A percentile compares a stretch with the other conserved stretches of the same genome.
phyloP scores from a whole-genome alignment of 768 basidiomycete species.

The Cubamyces sp. region DNA sequence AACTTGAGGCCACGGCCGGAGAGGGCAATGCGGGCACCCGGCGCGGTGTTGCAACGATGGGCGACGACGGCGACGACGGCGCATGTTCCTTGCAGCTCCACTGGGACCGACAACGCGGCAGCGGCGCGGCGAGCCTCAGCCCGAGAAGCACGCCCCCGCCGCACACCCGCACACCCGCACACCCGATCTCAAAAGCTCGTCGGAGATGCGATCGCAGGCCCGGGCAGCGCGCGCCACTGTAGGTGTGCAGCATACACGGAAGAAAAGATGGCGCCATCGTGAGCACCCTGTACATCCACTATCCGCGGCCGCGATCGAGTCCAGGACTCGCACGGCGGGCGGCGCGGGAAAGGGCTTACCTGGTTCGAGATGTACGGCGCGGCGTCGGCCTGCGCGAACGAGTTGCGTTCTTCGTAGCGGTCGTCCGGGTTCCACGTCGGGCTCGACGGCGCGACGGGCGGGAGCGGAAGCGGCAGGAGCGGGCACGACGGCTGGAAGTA shows the following conservation, averaged over 20 bases:
- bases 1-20: no score
- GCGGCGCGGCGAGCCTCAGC: neutral
- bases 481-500: constrained; percentile 37
- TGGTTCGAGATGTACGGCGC: constrained; percentile 42
- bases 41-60: neutral
- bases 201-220: constrained; percentile 37
- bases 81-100: no score
- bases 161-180: neutral
- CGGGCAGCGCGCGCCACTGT: constrained; percentile 43
- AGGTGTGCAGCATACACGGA: no score
- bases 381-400: constrained; percentile 34
- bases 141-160: neutral
- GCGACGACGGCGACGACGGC: neutral
- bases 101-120: neutral
- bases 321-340: neutral
- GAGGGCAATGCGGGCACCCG: neutral
- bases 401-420: constrained; percentile 40
- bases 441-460: constrained; percentile 38
- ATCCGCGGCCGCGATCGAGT: neutral
- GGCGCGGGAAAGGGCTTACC: constrained; percentile 27
- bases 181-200: constrained; percentile 17
- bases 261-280: constrained; percentile 13
- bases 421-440: constrained; percentile 36
- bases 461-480: constrained; percentile 41
- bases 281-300: neutral